A percentile compares a stretch with the other conserved stretches of the same genome.
Evolutionary conservation across 345 rosid species (phyloP).

Genomic region (Microthlaspi erraticum): DNA sequence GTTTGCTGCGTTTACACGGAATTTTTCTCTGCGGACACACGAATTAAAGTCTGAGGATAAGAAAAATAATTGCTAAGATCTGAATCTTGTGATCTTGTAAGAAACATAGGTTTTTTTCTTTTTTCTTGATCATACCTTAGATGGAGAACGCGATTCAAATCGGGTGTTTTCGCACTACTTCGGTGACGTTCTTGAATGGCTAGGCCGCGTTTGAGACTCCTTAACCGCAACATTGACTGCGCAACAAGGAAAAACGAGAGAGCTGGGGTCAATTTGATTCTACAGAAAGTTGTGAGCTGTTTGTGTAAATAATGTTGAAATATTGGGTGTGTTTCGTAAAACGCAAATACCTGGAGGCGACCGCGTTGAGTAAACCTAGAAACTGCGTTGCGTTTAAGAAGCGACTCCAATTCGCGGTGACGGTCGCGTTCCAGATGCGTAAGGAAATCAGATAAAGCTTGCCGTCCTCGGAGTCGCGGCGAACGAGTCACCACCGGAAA

Average conservation of each 20-base stretch:
- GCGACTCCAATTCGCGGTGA: conserved; percentile 53
- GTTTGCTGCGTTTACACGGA: conserved; percentile 1
- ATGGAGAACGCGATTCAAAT: conserved; percentile 41
- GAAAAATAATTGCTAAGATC: neutral
- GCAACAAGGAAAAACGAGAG: neutral
- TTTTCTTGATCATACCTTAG: conserved; percentile 35
- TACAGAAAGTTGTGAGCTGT: neutral
- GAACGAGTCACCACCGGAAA: conserved; percentile 43
- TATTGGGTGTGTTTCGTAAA: neutral
- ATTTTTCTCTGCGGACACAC: conserved; percentile 28
- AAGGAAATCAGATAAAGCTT: conserved; percentile 73
- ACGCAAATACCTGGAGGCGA: conserved; percentile 70
- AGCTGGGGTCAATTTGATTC: neutral
- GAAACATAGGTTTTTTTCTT: conserved; percentile 16
- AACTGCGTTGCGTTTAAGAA: conserved; percentile 61
- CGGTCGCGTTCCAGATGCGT: conserved; percentile 63
- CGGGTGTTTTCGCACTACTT: conserved; percentile 26
- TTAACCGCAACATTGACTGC: conserved; percentile 70
- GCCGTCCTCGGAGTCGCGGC: conserved; percentile 73
- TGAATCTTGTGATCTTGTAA: neutral
- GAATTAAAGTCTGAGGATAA: neutral
- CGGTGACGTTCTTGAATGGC: conserved; percentile 53
- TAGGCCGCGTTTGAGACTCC: conserved; percentile 58
- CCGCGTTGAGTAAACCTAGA: conserved; percentile 79
- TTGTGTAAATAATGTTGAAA: conserved; percentile 3